Base-by-base conservation (phyloP, 106 monocot species). In the Hemerocallis citrina region DNA sequence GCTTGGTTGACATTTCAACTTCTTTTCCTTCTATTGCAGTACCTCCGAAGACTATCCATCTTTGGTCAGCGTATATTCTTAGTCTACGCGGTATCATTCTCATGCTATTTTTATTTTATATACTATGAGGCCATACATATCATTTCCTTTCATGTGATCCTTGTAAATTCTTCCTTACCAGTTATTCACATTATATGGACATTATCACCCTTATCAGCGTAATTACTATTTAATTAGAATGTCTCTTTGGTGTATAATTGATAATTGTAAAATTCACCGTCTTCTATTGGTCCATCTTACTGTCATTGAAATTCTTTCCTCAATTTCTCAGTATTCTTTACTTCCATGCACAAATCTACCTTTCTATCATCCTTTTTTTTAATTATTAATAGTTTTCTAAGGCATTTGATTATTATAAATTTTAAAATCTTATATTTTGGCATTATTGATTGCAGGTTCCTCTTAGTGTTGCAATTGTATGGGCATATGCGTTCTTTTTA, bases 401-500 rank as follows among this genome's bases (percentile, higher is more conserved):
- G n/a, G n/a, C n/a, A n/a, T n/a, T n/a, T n/a, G n/a, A n/a, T n/a
- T n/a, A n/a, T n/a, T n/a, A n/a, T n/a, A n/a, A n/a, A n/a, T n/a
- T n/a, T n/a, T n/a, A n/a, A n/a, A 2, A 29, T 61, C 20, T 65
- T 34, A 4, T 63, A 12, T 33, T 63, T 27, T 63, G 41, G 20
- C 16, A 31, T 13, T 34, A 70, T 70, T 50, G 37, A 28, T 61
- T 0, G 55, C 72, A 99, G 98, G 85, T 99, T 65, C 98, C 98
- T 16, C 72, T 92, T 14, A 83, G 98, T 59, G 75, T 99, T 71
- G 82, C 63, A 39, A 80, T 99, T 63, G 79, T 88, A 42, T 99
- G 98, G 98, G 98, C 92, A 46, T 88, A 82, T 77, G 88, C 92
- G 46, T 99, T 99, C 85, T 99, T 99, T 75, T 61, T 92, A 69